A percentile compares a stretch with the other conserved stretches of the same genome.
Conservation (phyloP, 306 rosid species). For the Casuarina cunninghamiana region DNA sequence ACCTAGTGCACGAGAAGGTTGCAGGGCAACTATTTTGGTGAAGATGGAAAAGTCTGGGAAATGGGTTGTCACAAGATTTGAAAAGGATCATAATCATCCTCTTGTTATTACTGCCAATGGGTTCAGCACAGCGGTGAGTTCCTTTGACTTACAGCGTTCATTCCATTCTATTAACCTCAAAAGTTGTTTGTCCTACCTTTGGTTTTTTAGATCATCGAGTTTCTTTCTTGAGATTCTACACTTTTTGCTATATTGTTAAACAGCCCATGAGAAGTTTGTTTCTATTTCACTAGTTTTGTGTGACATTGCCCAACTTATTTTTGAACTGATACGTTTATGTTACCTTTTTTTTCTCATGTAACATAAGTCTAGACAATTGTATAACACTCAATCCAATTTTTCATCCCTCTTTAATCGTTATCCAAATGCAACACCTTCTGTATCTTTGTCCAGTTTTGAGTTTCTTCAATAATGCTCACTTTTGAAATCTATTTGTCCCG, state of each 20-base stretch:
- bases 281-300: constrained; percentile 1
- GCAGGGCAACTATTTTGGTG: constrained; percentile 88
- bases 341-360: neutral
- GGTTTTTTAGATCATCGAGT: neutral
- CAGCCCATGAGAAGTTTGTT: neutral
- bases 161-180: constrained; percentile 5
- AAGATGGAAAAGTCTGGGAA: constrained; percentile 90
- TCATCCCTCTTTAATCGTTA: neutral
- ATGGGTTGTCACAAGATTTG: constrained; percentile 89
- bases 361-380: neutral
- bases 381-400: neutral
- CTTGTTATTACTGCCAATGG: constrained; percentile 68
- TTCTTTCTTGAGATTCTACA: neutral
- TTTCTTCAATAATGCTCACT: neutral
- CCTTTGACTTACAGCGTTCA: neutral
- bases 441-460: neutral
- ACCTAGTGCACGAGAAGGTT: constrained; percentile 93
- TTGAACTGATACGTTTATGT: neutral
- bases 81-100: constrained; percentile 89
- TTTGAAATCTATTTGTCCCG: neutral
- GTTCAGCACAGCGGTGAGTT: constrained; percentile 72
- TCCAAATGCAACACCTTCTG: neutral
- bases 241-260: neutral
- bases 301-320: neutral
- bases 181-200: neutral